These are phyloP conservation scores for Trichocladium uniseriatum DNA, from an alignment of 495 filamentous ascomycete species.

Conservation along the genomic window DNA sequence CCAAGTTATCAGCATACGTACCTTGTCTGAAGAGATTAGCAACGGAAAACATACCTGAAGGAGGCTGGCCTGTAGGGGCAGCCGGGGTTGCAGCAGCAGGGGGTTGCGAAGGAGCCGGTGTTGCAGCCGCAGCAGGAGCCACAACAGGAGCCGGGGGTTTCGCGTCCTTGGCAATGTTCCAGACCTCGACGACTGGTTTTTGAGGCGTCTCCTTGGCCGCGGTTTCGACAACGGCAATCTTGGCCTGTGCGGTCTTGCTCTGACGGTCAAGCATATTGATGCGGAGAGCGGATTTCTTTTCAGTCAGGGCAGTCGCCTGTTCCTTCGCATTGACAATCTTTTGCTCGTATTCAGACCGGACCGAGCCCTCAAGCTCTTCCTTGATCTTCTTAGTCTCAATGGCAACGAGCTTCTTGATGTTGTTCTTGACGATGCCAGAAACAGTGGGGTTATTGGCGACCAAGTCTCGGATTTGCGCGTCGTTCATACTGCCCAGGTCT, in stretches of 20 bases:
- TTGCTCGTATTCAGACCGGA: conserved; percentile 39
- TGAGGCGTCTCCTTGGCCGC: conserved; percentile 78
- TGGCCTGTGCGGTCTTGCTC: conserved; percentile 51
- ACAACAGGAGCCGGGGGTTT: conserved; percentile 46
- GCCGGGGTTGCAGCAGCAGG: conserved; percentile 24
- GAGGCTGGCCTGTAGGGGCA: conserved; percentile 20
- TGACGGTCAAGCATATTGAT: conserved; percentile 75
- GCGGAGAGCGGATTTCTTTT: conserved; percentile 58
- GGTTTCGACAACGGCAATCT: conserved; percentile 66
- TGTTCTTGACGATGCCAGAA: conserved; percentile 54
- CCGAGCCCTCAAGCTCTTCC: conserved; percentile 38
- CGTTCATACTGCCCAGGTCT: conserved; percentile 39
- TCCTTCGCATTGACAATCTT: conserved; percentile 43
- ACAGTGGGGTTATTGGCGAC: conserved; percentile 55
- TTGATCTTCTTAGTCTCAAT: conserved; percentile 49
- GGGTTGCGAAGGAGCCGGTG: not conserved
- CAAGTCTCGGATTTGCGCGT: conserved; percentile 56
- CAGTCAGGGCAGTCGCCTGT: conserved; percentile 45
- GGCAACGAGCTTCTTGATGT: conserved; percentile 52
- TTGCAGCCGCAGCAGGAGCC: not conserved
- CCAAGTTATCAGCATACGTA: conserved; percentile 18
- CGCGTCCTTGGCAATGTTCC: conserved; percentile 65
- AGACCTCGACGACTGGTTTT: conserved; percentile 72
- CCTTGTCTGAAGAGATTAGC: not conserved
- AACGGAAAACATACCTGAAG: conserved; percentile 20